These are phyloP conservation scores for Bidens hawaiensis DNA, from an alignment of 140 eudicot species.

Conservation along the genomic window DNA sequence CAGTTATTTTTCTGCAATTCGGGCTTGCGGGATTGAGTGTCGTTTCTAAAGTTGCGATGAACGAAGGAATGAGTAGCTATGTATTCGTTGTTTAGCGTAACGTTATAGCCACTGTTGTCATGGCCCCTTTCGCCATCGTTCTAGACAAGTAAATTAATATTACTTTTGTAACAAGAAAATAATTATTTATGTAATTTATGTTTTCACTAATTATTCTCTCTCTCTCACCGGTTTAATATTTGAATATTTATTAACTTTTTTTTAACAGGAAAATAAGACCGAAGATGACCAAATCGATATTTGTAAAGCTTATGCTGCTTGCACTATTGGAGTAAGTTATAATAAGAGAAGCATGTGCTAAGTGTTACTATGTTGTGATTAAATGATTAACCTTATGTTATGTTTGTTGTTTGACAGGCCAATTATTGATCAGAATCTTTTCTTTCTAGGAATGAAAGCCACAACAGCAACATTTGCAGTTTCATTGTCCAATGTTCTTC, in stretches of 20 bases:
- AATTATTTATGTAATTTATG: too few relatives aligned
- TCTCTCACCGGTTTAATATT: background rate
- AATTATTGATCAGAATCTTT: slow-evolving; percentile 84
- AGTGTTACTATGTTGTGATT: background rate
- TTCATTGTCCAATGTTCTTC: slow-evolving; percentile 84
- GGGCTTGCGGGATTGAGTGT: slow-evolving; percentile 87
- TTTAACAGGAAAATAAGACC: slow-evolving; percentile 75
- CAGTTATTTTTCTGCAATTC: slow-evolving; percentile 66
- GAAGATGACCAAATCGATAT: slow-evolving; percentile 61
- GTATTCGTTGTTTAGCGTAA: slow-evolving; percentile 80
- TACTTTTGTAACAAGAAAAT: too few relatives aligned
- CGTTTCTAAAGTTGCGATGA: slow-evolving; percentile 73
- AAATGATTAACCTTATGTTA: slow-evolving; percentile 14
- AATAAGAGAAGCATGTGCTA: background rate
- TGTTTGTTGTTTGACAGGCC: slow-evolving; percentile 49
- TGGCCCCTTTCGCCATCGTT: slow-evolving; percentile 74
- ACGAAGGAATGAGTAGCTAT: slow-evolving; percentile 85
- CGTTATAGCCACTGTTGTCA: slow-evolving; percentile 59
- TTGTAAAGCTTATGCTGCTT: slow-evolving; percentile 53
- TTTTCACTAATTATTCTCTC: too few relatives aligned
- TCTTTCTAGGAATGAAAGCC: slow-evolving; percentile 75
- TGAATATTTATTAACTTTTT: background rate
- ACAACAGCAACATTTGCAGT: slow-evolving; percentile 92
- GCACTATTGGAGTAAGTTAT: slow-evolving; percentile 66
- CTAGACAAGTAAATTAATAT: slow-evolving; percentile 80